Evolutionary conservation across 495 filamentous ascomycete genomes (phyloP).

Genomic region (Penicillium pulvis): DNA sequence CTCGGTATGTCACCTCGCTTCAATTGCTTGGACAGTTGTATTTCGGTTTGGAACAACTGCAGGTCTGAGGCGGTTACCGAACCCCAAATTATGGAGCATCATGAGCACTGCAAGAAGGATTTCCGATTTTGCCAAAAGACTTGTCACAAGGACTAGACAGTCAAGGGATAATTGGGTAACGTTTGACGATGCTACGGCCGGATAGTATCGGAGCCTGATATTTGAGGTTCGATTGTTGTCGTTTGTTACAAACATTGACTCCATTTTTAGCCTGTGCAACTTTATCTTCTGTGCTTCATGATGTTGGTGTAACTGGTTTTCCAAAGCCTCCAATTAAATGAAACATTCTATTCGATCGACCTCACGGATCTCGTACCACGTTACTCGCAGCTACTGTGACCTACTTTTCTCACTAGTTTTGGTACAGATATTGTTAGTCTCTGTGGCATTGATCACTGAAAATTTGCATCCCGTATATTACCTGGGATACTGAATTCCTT

Average conservation of each 20-base stretch:
- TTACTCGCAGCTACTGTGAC: background rate
- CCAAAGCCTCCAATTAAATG: background rate
- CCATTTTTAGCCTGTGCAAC: background rate
- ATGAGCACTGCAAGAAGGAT: background rate
- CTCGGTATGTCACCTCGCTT: background rate
- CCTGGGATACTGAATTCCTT: no score
- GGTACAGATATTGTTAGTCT: no score
- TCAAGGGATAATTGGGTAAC: no score
- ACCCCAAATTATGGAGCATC: background rate
- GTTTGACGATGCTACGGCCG: no score
- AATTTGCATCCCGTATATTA: no score
- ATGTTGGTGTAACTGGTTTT: background rate
- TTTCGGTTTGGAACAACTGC: slow-evolving; percentile 2
- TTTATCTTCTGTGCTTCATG: background rate
- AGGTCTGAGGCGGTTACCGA: background rate
- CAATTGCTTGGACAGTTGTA: background rate
- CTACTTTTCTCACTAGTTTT: no score
- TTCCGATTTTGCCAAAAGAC: background rate
- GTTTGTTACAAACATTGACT: background rate
- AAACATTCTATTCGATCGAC: background rate
- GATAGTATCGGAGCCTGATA: no score
- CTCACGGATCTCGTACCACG: background rate
- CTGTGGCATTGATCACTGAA: no score
- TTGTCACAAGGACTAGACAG: background rate
- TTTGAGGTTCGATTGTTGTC: background rate